Conservation (phyloP, 805 yeast genomes). For the Ogataea polymorpha region DNA sequence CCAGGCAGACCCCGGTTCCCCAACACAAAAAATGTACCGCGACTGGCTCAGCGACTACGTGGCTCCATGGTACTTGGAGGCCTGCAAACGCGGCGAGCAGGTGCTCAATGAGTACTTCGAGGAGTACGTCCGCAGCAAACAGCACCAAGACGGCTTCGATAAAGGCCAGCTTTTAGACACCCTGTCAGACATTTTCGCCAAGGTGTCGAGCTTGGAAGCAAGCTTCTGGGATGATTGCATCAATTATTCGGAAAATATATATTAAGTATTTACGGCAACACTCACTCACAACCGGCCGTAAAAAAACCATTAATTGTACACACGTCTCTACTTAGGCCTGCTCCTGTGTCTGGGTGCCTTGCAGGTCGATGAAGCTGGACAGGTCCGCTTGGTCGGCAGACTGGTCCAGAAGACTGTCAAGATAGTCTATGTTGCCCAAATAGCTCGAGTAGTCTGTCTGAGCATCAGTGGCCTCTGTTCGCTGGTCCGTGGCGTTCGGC, state of each 20-base stretch:
- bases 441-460: slow-evolving; percentile 5
- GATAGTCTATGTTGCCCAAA: slow-evolving; percentile 10
- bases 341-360: neutral
- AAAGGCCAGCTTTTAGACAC: slow-evolving; percentile 40
- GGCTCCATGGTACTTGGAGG: slow-evolving; percentile 54
- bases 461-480: neutral
- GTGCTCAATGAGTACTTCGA: slow-evolving; percentile 32
- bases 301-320: neutral
- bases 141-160: slow-evolving; percentile 40
- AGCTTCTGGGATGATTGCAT: slow-evolving; percentile 60
- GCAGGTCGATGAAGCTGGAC: slow-evolving; percentile 1
- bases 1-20: neutral
- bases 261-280: neutral
- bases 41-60: slow-evolving; percentile 65
- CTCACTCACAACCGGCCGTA: neutral
- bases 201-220: slow-evolving; percentile 59
- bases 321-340: neutral
- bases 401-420: slow-evolving; percentile 8
- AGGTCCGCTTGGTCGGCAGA: slow-evolving; percentile 2
- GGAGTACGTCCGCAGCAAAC: slow-evolving; percentile 19
- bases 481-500: no score
- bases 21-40: slow-evolving; percentile 27
- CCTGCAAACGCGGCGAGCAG: slow-evolving; percentile 48
- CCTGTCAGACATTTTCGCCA: slow-evolving; percentile 54
- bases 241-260: slow-evolving; percentile 4